Percentiles rank a stretch among this genome's conserved stretches.
phyloP scores from a whole-genome alignment of 495 filamentous ascomycete genomes.

The Neurospora sp. region DNA sequence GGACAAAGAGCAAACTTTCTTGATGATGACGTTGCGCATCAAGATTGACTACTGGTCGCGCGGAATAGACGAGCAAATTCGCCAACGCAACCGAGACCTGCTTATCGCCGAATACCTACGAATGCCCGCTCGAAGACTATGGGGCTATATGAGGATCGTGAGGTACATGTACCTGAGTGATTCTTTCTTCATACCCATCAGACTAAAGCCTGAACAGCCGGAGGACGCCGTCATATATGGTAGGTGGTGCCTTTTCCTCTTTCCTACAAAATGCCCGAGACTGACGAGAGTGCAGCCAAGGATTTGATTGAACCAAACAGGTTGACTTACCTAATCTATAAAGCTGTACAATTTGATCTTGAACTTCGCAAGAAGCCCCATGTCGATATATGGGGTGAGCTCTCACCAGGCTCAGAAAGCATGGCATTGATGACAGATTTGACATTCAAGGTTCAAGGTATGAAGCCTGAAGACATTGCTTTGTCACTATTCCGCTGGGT shows the following conservation, averaged over 20 bases:
- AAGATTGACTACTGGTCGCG: slow-evolving; percentile 16
- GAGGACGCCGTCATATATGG: background rate
- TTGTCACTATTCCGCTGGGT: background rate
- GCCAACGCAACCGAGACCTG: slow-evolving; percentile 12
- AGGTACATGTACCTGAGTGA: background rate
- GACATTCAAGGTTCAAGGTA: background rate
- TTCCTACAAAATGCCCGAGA: background rate
- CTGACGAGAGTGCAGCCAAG: background rate
- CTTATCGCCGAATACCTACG: slow-evolving; percentile 15
- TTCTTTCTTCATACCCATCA: background rate
- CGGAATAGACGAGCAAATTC: slow-evolving; percentile 14
- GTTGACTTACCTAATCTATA: background rate
- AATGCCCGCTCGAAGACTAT: background rate
- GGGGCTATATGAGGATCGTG: background rate
- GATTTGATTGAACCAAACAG: background rate
- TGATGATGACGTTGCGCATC: slow-evolving; percentile 13
- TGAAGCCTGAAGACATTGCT: background rate
- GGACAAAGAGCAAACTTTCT: slow-evolving; percentile 3
- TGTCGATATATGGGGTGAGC: background rate
- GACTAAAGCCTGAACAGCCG: background rate
- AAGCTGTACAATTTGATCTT: background rate
- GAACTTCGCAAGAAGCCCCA: background rate
- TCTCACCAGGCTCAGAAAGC: background rate
- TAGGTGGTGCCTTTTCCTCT: background rate
- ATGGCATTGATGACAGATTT: background rate